Evolutionary conservation across 2,329 filamentous ascomycete species (phyloP).

Genomic region (Lasiodiplodia sp.): DNA sequence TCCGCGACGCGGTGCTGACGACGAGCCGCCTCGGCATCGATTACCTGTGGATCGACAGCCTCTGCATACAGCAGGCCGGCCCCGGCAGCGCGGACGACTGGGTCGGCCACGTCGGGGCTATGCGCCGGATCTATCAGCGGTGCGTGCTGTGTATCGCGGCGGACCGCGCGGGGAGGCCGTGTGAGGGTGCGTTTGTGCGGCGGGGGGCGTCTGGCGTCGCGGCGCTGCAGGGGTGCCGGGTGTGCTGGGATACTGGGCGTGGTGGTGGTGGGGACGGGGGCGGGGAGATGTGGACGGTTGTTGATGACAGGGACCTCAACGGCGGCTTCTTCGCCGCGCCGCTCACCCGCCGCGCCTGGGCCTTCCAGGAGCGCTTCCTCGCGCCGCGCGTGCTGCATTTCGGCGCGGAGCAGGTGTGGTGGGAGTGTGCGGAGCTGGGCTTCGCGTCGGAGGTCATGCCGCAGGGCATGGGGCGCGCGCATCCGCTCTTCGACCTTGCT

Average conservation of each 20-base stretch:
- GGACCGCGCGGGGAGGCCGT: neutral
- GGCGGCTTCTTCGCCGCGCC: neutral
- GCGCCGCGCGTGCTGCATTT: constrained; percentile 26
- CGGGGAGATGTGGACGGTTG: neutral
- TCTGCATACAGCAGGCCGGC: constrained; percentile 31
- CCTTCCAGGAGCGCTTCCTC: constrained; percentile 23
- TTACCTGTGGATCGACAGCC: constrained; percentile 31
- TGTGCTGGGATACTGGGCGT: neutral
- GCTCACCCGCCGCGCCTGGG: constrained; percentile 17
- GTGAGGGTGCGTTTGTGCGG: neutral
- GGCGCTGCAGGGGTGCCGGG: neutral
- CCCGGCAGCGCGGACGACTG: constrained; percentile 17
- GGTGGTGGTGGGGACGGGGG: neutral
- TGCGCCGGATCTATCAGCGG: constrained; percentile 18
- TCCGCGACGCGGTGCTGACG: constrained; percentile 3
- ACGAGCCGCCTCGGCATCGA: constrained; percentile 7
- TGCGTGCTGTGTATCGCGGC: constrained; percentile 19
- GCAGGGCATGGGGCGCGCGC: neutral
- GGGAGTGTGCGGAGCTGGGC: constrained; percentile 10
- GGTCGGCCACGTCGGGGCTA: constrained; percentile 18
- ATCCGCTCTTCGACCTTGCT: neutral
- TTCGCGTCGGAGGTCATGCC: constrained; percentile 3
- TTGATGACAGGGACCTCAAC: neutral
- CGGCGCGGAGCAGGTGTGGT: neutral
- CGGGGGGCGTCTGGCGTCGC: neutral